Percentiles rank a stretch among this genome's conserved stretches.
phyloP scores from a whole-genome alignment of 495 filamentous ascomycete species.

The Hypoxylon subgilvum region DNA sequence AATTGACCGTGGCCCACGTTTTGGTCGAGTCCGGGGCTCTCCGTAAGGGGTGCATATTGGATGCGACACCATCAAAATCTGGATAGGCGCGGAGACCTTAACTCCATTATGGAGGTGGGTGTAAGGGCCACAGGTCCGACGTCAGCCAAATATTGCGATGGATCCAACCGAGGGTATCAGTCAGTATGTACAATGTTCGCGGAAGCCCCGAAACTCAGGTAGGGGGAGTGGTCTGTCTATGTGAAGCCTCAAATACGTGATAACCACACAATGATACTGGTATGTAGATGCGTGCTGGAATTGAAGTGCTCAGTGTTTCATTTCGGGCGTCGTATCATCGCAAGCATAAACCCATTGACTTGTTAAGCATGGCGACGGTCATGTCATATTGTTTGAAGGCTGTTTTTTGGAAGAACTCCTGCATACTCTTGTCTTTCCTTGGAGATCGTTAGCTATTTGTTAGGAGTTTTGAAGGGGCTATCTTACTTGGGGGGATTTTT shows the following conservation, averaged over 20 bases:
- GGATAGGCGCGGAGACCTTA: conserved; percentile 25
- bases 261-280: conserved; percentile 1
- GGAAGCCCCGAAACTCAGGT: conserved; percentile 1
- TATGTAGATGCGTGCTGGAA: background rate
- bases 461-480: background rate
- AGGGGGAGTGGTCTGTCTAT: background rate
- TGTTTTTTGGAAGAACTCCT: conserved; percentile 22
- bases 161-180: background rate
- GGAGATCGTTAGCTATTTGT: conserved; percentile 3
- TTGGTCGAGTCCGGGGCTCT: conserved; percentile 21
- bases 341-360: conserved; percentile 71
- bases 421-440: conserved; percentile 5
- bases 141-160: background rate
- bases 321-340: conserved; percentile 48
- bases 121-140: conserved; percentile 6
- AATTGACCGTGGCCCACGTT: conserved; percentile 20
- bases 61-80: conserved; percentile 14
- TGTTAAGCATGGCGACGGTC: conserved; percentile 74
- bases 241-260: background rate
- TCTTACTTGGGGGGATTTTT: conserved; percentile 6
- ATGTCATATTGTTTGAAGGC: conserved; percentile 65
- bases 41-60: conserved; percentile 24
- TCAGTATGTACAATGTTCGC: conserved; percentile 7
- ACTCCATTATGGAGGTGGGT: conserved; percentile 14
- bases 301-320: background rate